Evolutionary conservation across 345 rosid species (phyloP), one percentile per base, ranked within the genome.

Genomic region (Lagerstroemia speciosa): DNA sequence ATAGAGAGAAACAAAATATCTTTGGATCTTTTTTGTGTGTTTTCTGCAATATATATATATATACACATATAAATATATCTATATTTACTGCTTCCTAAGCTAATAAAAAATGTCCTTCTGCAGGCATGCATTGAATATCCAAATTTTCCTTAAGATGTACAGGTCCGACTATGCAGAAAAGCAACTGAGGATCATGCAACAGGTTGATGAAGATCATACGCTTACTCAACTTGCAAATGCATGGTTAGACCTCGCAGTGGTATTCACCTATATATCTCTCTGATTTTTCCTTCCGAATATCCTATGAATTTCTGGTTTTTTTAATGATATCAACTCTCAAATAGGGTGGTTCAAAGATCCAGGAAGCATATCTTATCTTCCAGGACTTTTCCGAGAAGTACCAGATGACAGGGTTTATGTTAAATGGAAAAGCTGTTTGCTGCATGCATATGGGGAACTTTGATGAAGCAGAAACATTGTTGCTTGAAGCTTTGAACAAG

Each of bases 401-500:
- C 66, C 97, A 92, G 66, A 86, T 89, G 95, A 91, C 98, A 16
- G 82, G 88, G 63, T 77, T 94, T 86, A 83, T 94, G 73, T 82
- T 94, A 86, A 94, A 91, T 65, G 92, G 95, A 64, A 94, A 85
- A 75, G 99, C 97, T 43, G 93, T 94, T 79, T 88, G 93, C 74
- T 88, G 93, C 78, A 89, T 94, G 90, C 99, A 88, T 70, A 91
- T 94, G 98, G 93, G 93, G 10, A 88, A 89, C 75, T 94, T 88
- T 76, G 97, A 94, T 71, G 98, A 94, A 79, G 99, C 96, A 69
- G 99, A 94, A 77, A 81, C 93, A 52, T 76, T 94, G 29, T 78
- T 94, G 69, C 98, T 94, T 70, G 99, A 91, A 82, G 98, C 99
- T 69, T 85, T 91, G 66, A 94, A 94, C 82, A 94, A 91, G 98